Percentiles rank a stretch among this genome's conserved stretches.
phyloP scores from a whole-genome alignment of 352 stramenopile species.

The Pythium monospermum region DNA sequence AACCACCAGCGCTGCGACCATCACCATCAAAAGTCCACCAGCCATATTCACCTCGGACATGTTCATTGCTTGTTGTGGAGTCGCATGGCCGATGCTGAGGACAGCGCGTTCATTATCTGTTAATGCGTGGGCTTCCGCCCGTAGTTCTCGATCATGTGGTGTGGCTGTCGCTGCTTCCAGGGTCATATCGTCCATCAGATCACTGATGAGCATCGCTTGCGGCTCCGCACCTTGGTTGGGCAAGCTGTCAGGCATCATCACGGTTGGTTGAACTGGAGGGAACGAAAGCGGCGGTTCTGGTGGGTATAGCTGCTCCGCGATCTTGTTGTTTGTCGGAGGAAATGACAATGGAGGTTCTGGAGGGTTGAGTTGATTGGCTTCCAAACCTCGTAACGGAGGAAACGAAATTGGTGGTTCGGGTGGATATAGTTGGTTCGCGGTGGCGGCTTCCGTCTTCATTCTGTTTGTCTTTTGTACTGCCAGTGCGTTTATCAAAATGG shows the following conservation, averaged over 20 bases:
- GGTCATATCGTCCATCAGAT: background rate
- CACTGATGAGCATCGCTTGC: background rate
- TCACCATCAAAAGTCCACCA: background rate
- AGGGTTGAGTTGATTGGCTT: background rate
- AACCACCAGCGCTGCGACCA: background rate
- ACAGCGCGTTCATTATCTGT: background rate
- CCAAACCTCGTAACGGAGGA: background rate
- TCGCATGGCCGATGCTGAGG: background rate
- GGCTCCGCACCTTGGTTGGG: background rate
- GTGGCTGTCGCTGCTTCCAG: background rate
- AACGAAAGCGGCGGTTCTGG: slow-evolving; percentile 1
- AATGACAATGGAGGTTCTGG: background rate
- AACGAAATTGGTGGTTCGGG: background rate
- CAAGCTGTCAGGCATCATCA: background rate
- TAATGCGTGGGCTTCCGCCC: background rate
- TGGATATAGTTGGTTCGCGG: slow-evolving; percentile 2
- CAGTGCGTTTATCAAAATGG: background rate
- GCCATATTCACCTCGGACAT: background rate
- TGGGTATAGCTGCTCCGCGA: background rate
- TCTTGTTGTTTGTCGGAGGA: background rate
- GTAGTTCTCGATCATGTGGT: background rate
- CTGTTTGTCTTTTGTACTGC: background rate
- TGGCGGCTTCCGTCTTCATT: background rate
- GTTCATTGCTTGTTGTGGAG: background rate
- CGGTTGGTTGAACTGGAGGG: background rate